A percentile compares a stretch with the other conserved stretches of the same genome.
phyloP scores from a whole-genome alignment of 176 grass and related monocot species.

The Poa annua region DNA sequence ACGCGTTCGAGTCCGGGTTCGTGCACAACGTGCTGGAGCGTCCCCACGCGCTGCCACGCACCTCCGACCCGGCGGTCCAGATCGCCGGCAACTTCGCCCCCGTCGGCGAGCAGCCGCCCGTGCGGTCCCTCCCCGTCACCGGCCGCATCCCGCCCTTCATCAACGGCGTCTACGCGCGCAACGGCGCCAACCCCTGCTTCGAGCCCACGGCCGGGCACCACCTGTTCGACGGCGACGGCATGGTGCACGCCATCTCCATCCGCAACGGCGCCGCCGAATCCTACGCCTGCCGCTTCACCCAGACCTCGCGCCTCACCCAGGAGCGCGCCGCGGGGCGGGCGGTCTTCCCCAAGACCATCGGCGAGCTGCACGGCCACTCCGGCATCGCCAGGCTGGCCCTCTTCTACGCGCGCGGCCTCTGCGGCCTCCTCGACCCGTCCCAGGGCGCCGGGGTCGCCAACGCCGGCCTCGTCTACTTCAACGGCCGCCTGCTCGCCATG shows the following conservation, averaged over 20 bases:
- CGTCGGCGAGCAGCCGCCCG: slow-evolving; percentile 55
- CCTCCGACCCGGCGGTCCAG: slow-evolving; percentile 71
- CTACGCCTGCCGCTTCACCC: slow-evolving; percentile 82
- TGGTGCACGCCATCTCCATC: slow-evolving; percentile 79
- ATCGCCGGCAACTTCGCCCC: slow-evolving; percentile 84
- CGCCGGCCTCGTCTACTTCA: slow-evolving; percentile 84
- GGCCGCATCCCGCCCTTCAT: slow-evolving; percentile 76
- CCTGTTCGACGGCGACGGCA: slow-evolving; percentile 94
- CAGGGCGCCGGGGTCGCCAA: slow-evolving; percentile 84
- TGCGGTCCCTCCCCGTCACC: slow-evolving; percentile 34
- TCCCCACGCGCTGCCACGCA: slow-evolving; percentile 50
- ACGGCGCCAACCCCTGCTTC: slow-evolving; percentile 86
- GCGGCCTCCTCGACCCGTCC: slow-evolving; percentile 63
- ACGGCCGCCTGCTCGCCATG: slow-evolving; percentile 89
- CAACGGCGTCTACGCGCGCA: slow-evolving; percentile 75
- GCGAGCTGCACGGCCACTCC: slow-evolving; percentile 89
- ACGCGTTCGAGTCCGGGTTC: slow-evolving; percentile 59
- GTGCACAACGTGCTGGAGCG: slow-evolving; percentile 62
- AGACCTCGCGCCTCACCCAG: slow-evolving; percentile 63
- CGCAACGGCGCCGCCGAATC: slow-evolving; percentile 61
- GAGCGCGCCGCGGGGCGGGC: slow-evolving; percentile 44
- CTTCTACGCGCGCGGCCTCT: slow-evolving; percentile 64
- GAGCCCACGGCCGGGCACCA: slow-evolving; percentile 67
- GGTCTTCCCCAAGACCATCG: slow-evolving; percentile 92
- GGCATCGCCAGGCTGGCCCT: slow-evolving; percentile 70